Conservation (phyloP, 306 rosid genomes). For the Medicago lupulina region DNA sequence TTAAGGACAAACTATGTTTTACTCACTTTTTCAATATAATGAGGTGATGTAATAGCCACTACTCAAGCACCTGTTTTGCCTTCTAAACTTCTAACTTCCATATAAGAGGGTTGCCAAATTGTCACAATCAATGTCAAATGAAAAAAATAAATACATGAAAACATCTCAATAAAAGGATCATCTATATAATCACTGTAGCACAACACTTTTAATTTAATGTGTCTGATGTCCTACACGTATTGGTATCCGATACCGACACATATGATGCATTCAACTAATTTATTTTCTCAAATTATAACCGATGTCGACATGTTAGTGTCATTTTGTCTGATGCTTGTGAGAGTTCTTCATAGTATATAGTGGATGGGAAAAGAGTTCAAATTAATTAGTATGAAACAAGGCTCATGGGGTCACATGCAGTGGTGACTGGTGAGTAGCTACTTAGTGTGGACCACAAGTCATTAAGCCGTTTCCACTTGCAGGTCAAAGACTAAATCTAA, state of each 20-base stretch:
- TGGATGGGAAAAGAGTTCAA: slow-evolving; percentile 8
- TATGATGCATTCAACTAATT: no score
- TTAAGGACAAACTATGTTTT: background rate
- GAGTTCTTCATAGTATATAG: background rate
- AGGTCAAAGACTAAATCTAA: background rate
- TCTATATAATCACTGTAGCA: no score
- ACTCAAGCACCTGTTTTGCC: background rate
- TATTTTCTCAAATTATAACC: no score
- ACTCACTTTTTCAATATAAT: background rate
- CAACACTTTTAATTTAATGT: no score
- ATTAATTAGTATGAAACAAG: background rate
- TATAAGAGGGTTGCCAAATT: background rate
- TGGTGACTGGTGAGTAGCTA: no score
- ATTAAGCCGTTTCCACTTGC: background rate
- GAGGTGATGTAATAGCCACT: background rate
- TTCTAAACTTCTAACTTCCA: slow-evolving; percentile 6
- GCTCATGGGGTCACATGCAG: slow-evolving; percentile 4
- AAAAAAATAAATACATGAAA: background rate
- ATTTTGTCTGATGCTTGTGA: no score
- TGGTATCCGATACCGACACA: no score
- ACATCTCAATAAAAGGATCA: background rate
- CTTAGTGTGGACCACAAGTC: background rate
- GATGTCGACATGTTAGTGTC: no score
- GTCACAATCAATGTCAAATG: slow-evolving; percentile 22
- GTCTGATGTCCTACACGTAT: no score